phyloP scores from a whole-genome alignment of 129 eudicot species.

The Lonicera japonica region DNA sequence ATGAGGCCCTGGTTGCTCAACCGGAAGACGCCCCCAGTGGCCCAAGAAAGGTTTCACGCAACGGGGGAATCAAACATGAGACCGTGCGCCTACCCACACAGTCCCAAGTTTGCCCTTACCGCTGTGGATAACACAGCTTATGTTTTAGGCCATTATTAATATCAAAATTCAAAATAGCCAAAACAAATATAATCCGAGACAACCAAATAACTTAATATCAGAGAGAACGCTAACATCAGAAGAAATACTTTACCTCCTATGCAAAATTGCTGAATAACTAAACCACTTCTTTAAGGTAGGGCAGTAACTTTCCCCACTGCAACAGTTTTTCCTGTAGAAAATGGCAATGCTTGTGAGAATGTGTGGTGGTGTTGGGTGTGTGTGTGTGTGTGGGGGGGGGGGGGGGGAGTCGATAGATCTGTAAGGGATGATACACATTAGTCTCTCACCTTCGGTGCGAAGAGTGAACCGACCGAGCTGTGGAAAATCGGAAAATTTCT shows the following conservation, averaged over 20 bases:
- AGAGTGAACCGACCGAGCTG: slow-evolving; percentile 88
- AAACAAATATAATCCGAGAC: neutral
- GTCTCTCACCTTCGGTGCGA: slow-evolving; percentile 66
- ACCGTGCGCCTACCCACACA: no score
- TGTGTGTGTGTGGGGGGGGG: no score
- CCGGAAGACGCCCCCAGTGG: no score
- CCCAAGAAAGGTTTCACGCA: no score
- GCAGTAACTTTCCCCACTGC: slow-evolving; percentile 69
- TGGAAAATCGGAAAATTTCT: slow-evolving; percentile 68
- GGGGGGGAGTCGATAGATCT: neutral
- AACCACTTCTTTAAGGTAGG: slow-evolving; percentile 22
- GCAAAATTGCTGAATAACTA: slow-evolving; percentile 45
- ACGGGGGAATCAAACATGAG: no score
- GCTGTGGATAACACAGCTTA: no score
- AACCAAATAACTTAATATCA: no score
- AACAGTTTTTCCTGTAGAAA: slow-evolving; percentile 64
- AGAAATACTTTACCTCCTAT: slow-evolving; percentile 15
- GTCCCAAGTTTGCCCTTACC: no score
- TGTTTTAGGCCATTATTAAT: no score
- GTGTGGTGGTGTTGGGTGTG: no score
- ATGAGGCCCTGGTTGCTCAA: no score
- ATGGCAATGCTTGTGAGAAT: neutral
- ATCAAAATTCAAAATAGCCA: no score
- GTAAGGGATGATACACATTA: neutral
- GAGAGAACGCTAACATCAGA: neutral